A percentile compares a stretch with the other conserved stretches of the same genome.
phyloP scores from a whole-genome alignment of 164 flowering plant species.

The Dillenia turbinata region DNA sequence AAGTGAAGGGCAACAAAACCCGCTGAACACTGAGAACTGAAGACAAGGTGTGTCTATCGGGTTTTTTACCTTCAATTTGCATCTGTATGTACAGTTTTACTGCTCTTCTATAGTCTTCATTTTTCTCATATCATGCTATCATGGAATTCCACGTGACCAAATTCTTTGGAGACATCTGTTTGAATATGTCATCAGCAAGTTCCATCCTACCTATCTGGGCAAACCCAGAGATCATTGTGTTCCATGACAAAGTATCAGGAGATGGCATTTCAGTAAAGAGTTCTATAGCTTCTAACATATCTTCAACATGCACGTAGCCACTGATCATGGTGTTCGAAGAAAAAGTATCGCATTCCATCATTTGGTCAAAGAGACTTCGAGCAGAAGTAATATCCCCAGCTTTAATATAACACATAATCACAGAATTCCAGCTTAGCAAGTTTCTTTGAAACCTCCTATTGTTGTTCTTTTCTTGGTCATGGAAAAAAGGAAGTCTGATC shows the following conservation, averaged over 20 bases:
- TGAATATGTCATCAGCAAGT: constrained; percentile 26
- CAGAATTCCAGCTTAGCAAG: constrained; percentile 47
- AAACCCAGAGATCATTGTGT: constrained; percentile 36
- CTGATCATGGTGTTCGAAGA: constrained; percentile 52
- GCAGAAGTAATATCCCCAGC: constrained; percentile 35
- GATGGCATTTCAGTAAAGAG: constrained; percentile 36
- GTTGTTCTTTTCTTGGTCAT: constrained; percentile 1
- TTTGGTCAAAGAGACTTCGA: constrained; percentile 38
- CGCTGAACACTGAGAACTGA: constrained; percentile 40
- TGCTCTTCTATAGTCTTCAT: constrained; percentile 30
- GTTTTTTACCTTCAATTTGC: constrained; percentile 34
- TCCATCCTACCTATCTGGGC: constrained; percentile 27
- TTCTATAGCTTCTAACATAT: constrained; percentile 34
- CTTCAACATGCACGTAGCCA: constrained; percentile 30
- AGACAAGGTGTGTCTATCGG: constrained; percentile 45
- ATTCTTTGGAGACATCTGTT: constrained; percentile 24
- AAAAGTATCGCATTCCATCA: constrained; percentile 35
- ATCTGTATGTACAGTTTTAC: constrained; percentile 27
- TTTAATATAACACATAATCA: constrained; percentile 45
- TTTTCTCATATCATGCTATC: constrained; percentile 37
- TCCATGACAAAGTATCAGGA: constrained; percentile 42
- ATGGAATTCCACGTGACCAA: constrained; percentile 42
- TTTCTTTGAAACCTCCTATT: constrained; percentile 25
- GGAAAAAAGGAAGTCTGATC: constrained; percentile 26
- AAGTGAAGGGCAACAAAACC: constrained; percentile 29